Percentiles rank a stretch among this genome's conserved stretches.
Evolutionary conservation across 208 protist species (phyloP).

Genomic region (Polymyxa betae): DNA sequence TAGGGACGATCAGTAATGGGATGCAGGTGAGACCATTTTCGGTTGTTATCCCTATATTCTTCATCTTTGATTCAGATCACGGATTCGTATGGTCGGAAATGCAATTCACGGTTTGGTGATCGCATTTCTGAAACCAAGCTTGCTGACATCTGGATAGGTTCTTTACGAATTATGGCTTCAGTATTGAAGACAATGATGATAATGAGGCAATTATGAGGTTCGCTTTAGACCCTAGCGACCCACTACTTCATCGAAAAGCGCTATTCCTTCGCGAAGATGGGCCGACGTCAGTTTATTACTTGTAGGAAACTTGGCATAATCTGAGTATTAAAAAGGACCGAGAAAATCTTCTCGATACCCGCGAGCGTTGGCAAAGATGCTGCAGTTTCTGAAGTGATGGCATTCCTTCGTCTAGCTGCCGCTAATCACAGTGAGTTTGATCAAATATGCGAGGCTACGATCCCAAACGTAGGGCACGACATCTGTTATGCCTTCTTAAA

Average conservation of each 20-base stretch:
- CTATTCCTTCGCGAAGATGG: background rate
- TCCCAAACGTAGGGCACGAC: background rate
- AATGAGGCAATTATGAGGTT: conserved; percentile 39
- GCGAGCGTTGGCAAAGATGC: background rate
- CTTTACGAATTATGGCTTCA: conserved; percentile 56
- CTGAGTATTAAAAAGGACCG: background rate
- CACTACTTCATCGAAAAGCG: background rate
- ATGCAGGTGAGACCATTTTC: too few species aligned
- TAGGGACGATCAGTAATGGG: background rate
- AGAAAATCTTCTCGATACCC: background rate
- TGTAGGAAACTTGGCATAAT: background rate
- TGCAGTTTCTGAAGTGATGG: background rate
- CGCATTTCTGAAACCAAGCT: background rate
- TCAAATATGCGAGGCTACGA: background rate
- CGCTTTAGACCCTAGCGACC: background rate
- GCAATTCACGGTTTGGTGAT: background rate
- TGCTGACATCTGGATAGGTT: conserved; percentile 28
- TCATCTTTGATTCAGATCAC: background rate
- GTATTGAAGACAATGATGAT: conserved; percentile 50
- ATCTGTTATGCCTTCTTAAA: background rate
- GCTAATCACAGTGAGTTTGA: background rate
- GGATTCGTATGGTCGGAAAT: conserved; percentile 52
- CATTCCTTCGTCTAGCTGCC: background rate
- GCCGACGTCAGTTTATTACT: background rate
- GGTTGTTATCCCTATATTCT: background rate